A percentile compares a stretch with the other conserved stretches of the same genome.
These are phyloP conservation scores for Plasmodium gallinaceum DNA, from an alignment of 169 alveolate genomes.

Conservation along the genomic window DNA sequence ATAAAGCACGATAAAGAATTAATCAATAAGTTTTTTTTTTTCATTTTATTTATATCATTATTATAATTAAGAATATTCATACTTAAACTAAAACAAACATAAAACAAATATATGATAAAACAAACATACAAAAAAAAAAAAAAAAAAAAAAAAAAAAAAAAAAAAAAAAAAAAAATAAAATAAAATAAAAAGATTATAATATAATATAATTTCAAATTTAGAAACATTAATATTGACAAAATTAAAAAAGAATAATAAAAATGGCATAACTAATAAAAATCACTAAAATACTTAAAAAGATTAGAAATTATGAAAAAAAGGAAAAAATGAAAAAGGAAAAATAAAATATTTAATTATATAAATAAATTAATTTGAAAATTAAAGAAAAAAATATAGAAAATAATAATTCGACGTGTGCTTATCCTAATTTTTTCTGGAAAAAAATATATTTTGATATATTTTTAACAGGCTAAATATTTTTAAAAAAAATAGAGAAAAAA, in stretches of 20 bases:
- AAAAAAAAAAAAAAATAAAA: not conserved
- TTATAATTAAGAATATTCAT: constrained; percentile 17
- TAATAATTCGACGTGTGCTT: not conserved
- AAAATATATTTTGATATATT: constrained; percentile 7
- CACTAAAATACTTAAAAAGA: not conserved
- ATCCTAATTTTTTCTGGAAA: not conserved
- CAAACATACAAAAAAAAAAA: constrained; percentile 43
- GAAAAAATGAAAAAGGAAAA: not conserved
- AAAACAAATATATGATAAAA: constrained; percentile 40
- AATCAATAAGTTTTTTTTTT: constrained; percentile 1
- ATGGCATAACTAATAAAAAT: not conserved
- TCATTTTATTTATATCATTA: constrained; percentile 14
- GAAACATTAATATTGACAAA: constrained; percentile 28
- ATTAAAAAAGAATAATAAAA: constrained; percentile 19
- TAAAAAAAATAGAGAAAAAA: not conserved
- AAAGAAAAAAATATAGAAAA: not conserved
- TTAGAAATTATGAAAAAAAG: not conserved
- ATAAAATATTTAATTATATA: not conserved
- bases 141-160: constrained; percentile 19
- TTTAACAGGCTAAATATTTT: not conserved
- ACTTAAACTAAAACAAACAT: constrained; percentile 40
- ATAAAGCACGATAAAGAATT: not conserved
- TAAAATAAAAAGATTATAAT: not conserved
- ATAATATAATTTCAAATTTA: not conserved
- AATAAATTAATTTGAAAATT: not conserved